Evolutionary conservation across 1,284 basidiomycete species (phyloP), one percentile per base, ranked within the genome.

Genomic region (Kalmanozyma brasiliensis): DNA sequence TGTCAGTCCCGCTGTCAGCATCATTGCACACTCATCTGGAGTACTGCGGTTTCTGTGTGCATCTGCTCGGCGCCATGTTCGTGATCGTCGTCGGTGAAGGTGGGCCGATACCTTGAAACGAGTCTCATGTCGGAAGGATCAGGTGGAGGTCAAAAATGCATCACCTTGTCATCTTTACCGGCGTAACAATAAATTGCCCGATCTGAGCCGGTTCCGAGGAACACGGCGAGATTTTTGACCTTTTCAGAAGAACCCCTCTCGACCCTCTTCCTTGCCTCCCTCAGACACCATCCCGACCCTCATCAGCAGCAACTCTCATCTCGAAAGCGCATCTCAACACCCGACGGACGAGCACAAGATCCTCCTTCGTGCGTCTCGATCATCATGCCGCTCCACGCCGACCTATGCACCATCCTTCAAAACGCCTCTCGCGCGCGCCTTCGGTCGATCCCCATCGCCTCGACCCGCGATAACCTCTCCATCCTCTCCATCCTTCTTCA

Each of bases 361-460:
- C n/a, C n/a, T n/a, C n/a, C n/a, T n/a, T n/a, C n/a, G n/a, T n/a
- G n/a, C n/a, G n/a, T n/a, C n/a, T n/a, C n/a, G n/a, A 17, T 19
- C 40, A 52, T 6, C 14, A 83, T 82, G 81, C 79, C 82, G 4
- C 76, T 92, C 2, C 88, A 91, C 82, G 88, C 67, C 32, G 72
- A 92, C 83, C 87, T 94, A 73, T 93, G 91, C 77, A 88, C 91
- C 16, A 90, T 88, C 69, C 81, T 94, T 29, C 91, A 93, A 84
- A 94, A 94, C 76, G 91, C 92, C 11, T 93, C 93, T 78, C 88
- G 90, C 16, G 90, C 91, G 1, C 88, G 92, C 16, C 89, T 92
- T 81, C 86, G 86, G 38, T 86, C 85, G 67, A 85, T 94, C 49
- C 86, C 89, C 16, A 87, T 94, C 58, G 85, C 88, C 24, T 91